Percentiles rank a stretch among this genome's conserved stretches.
Evolutionary conservation across 2,329 filamentous ascomycete species (phyloP).

Genomic region (Colletotrichum navitas): DNA sequence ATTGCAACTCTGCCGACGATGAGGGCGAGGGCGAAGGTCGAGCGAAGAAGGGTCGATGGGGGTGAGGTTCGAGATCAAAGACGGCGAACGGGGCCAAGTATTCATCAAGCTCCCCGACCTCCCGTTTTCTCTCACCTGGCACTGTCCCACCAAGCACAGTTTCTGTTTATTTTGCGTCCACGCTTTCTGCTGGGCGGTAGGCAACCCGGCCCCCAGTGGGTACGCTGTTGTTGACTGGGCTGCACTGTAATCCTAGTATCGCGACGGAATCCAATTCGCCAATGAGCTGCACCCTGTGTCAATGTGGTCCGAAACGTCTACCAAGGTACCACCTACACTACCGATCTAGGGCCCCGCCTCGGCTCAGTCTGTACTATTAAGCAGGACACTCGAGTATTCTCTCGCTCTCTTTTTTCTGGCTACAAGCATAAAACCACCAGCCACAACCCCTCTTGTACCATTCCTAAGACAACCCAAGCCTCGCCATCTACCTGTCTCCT

Average conservation of each 20-base stretch:
- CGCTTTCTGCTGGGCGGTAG: background rate
- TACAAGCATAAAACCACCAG: background rate
- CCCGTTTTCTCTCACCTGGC: constrained; percentile 21
- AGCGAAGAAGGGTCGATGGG: background rate
- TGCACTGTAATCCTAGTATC: constrained; percentile 10
- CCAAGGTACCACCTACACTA: background rate
- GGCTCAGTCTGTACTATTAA: too few species aligned
- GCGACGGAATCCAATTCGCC: constrained; percentile 22
- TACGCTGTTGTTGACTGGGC: constrained; percentile 17
- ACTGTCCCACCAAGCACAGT: constrained; percentile 1
- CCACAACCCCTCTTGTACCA: background rate
- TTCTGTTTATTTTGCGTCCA: constrained; percentile 34
- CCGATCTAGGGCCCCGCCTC: too few species aligned
- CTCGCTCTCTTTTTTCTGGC: background rate
- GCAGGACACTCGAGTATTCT: background rate
- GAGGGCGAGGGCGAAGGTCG: constrained; percentile 2
- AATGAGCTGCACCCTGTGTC: background rate
- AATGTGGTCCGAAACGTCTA: background rate
- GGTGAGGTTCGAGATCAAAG: constrained; percentile 1
- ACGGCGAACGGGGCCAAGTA: background rate
- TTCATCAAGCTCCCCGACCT: constrained; percentile 9
- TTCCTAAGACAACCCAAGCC: background rate
- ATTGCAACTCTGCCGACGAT: background rate
- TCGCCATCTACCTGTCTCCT: background rate
- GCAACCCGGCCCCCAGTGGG: background rate